Evolutionary conservation across 2,329 filamentous ascomycete species (phyloP), one percentile per base, ranked within the genome.

Genomic region (Colletotrichum sp.): DNA sequence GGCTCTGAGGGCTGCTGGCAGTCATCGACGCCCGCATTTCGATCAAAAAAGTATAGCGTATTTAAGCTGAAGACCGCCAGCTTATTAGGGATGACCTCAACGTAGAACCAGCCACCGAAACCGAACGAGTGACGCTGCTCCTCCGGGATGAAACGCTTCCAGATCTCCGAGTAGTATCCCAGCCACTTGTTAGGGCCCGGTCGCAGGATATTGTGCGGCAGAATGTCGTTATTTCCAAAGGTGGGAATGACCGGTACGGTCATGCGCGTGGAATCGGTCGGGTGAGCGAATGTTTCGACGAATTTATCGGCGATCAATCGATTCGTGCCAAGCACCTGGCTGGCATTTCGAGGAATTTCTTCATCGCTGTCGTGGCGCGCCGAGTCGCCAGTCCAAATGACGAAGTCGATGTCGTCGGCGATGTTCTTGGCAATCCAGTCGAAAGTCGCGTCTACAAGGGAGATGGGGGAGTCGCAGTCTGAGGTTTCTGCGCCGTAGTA

Each of bases 211-310:
- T 99, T 99, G 86, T 99, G 97, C 2, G 97, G 97, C 76, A 98
- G 92, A 75, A 99, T 96, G 82, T 99, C 97, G 85, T 99, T 99
- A 87, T 99, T 99, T 77, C 97, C 97, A 79, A 98, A 93, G 0
- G 93, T 98, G 1, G 97, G 96, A 25, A 99, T 89, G 34, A 99
- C 92, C 6, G 97, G 96, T 6, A 99, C 90, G 15, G 89, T 85
- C 75, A 96, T 90, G 73, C 92, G 91, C 70, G 91, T 87, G n/a
- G 88, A 88, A 77, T 86, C 82, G 69, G 88, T 83, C 75, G 88
- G 82, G 78, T 91, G 87, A 57, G 90, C 87, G 49, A 98, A 98
- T 12, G 94, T 89, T 25, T 96, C 91, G 63, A 90, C 86, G 84
- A 99, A 95, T 83, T 95, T 95, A 80, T 92, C 86, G 65, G 96